Evolutionary conservation across 2,329 filamentous ascomycete genomes (phyloP), one percentile per base, ranked within the genome.

Genomic region (Fusarium avenaceum): DNA sequence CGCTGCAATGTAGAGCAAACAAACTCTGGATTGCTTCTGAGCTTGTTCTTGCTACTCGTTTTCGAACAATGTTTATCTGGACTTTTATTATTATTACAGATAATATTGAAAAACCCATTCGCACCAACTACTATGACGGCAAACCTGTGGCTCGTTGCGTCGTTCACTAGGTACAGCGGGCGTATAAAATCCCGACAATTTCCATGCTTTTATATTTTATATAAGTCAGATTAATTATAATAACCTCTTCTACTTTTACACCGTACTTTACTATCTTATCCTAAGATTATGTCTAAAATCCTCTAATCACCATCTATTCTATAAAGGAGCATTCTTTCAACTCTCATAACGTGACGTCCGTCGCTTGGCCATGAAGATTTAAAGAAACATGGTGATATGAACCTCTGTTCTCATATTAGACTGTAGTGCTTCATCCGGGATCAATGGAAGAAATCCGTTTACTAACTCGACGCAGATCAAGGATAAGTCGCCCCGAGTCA

Each of bases 321-420:
- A 24, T 22, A 22, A 22, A 22, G 22, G 5, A 22, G 7, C 5
- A 2, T 38, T 64, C 28, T 45, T 49, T 14, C 19, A 14, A 9
- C 57, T 76, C 9, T 63, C 67, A 1, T 49, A 63, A 3, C 45
- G 19, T 6, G 62, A 76, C 10, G 61, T 74, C 20, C 69, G 71
- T 6, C 51, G 48, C 4, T 57, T 76, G 3, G 72, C 72, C 4
- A 9, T 19, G n/a, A 56, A 55, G 69, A 49, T 33, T 75, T 3
- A 60, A 15, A 2, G 63, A 68, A 28, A 48, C 1, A 59, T 73
- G 52, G 70, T 71, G 61, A 32, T 45, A 1, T n/a, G 33, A 4
- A 11, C 22, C 3, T 15, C 30, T 15, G 1, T 19, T 15, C 15
- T 35, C 2, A n/a, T 35, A 6, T 14, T 24, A 7, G 7, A 28